Percentiles rank a stretch among this genome's conserved stretches.
Evolutionary conservation across 345 rosid species (phyloP).

Genomic region (Hirschfeldia incana): DNA sequence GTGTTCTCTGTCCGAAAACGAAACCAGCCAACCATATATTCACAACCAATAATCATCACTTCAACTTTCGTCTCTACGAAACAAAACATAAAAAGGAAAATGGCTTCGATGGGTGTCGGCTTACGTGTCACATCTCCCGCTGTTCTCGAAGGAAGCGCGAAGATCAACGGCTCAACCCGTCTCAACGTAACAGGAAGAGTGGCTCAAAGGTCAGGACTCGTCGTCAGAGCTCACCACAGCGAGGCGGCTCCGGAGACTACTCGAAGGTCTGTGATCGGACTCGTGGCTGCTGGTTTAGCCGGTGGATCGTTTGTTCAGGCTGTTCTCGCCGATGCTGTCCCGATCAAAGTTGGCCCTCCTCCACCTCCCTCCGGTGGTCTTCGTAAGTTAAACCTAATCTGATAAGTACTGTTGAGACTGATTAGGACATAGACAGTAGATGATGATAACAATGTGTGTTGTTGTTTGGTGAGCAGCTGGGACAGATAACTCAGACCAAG

Average conservation of each 20-base stretch:
- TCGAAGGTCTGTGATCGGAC: constrained; percentile 71
- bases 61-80: constrained; percentile 26
- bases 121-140: constrained; percentile 68
- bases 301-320: constrained; percentile 71
- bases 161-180: constrained; percentile 55
- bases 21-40: constrained; percentile 47
- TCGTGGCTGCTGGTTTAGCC: constrained; percentile 71
- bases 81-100: constrained; percentile 19
- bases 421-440: not conserved
- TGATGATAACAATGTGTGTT: not conserved
- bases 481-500: constrained; percentile 79
- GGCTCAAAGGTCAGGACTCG: constrained; percentile 44
- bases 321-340: constrained; percentile 64
- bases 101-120: constrained; percentile 69
- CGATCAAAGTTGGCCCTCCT: constrained; percentile 88
- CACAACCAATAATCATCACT: constrained; percentile 38
- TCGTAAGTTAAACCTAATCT: constrained; percentile 53
- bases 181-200: constrained; percentile 34
- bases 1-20: constrained; percentile 9
- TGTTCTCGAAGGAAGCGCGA: constrained; percentile 68
- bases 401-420: not conserved
- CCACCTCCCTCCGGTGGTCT: constrained; percentile 95
- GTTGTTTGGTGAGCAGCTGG: constrained; percentile 61
- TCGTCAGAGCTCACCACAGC: constrained; percentile 61
- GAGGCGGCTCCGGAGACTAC: constrained; percentile 58